Evolutionary conservation across 495 filamentous ascomycete species (phyloP).

Genomic region (Tuber borchii): DNA sequence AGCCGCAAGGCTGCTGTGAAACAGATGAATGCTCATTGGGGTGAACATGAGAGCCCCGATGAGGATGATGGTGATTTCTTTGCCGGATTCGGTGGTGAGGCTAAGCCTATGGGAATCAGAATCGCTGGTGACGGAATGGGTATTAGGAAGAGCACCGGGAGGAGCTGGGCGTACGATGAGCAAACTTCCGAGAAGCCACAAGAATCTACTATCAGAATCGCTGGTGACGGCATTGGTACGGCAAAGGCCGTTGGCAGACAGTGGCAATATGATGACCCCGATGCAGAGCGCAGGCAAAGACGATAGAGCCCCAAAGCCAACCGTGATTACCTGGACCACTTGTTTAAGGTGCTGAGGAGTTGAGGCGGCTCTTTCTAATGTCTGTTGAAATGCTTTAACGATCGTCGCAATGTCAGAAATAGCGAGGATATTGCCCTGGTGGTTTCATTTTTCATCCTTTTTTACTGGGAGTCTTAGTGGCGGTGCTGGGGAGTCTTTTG

Average conservation of each 20-base stretch:
- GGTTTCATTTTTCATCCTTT: constrained; percentile 7
- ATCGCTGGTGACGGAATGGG: constrained; percentile 36
- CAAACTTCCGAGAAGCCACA: constrained; percentile 1
- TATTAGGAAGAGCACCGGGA: constrained; percentile 29
- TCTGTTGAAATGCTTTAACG: constrained; percentile 25
- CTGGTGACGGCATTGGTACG: constrained; percentile 70
- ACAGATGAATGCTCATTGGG: constrained; percentile 39
- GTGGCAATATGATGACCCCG: constrained; percentile 59
- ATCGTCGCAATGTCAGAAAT: constrained; percentile 7
- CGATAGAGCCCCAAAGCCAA: constrained; percentile 3
- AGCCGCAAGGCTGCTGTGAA: constrained; percentile 37
- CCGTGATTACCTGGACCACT: constrained; percentile 20
- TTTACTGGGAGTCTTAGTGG: background rate
- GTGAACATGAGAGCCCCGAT: constrained; percentile 30
- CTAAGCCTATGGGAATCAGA: constrained; percentile 20
- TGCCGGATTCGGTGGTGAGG: constrained; percentile 31
- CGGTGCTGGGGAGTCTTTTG: background rate
- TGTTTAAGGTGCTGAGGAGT: background rate
- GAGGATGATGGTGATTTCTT: constrained; percentile 36
- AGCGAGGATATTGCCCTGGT: constrained; percentile 12
- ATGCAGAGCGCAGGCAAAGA: constrained; percentile 23
- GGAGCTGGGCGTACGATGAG: constrained; percentile 24
- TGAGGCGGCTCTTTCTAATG: constrained; percentile 15
- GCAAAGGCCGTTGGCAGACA: constrained; percentile 54
- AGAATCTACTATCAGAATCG: constrained; percentile 51